These are phyloP conservation scores for Plasmopara halstedii DNA, from an alignment of 352 stramenopile genomes.

Conservation along the genomic window DNA sequence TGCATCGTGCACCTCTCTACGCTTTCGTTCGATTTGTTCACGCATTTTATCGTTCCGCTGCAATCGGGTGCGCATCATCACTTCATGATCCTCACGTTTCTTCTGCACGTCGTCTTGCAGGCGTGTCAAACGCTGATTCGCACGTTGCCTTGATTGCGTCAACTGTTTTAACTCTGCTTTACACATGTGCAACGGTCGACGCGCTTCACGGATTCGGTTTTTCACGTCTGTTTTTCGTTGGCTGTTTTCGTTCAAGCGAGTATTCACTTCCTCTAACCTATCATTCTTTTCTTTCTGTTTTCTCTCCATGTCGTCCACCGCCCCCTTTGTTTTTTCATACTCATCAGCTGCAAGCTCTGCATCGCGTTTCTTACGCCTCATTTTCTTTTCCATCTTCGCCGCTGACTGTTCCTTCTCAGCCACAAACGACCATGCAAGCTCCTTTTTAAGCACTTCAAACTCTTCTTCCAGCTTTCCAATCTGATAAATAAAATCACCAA, in stretches of 20 bases:
- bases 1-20: constrained; percentile 17
- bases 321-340: constrained; percentile 22
- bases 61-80: constrained; percentile 33
- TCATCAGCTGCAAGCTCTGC: constrained; percentile 27
- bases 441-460: constrained; percentile 50
- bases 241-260: constrained; percentile 21
- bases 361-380: constrained; percentile 29
- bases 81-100: constrained; percentile 36
- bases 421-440: constrained; percentile 70
- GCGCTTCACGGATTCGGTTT: constrained; percentile 41
- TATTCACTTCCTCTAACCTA: constrained; percentile 31
- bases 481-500: constrained; percentile 10
- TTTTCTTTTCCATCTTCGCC: constrained; percentile 38
- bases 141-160: constrained; percentile 26
- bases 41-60: constrained; percentile 37
- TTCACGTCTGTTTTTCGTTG: constrained; percentile 28
- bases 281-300: constrained; percentile 54
- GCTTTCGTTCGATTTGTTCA: constrained; percentile 34
- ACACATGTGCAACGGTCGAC: constrained; percentile 40
- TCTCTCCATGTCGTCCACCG: constrained; percentile 32
- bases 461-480: constrained; percentile 57
- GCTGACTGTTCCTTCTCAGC: constrained; percentile 43
- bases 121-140: constrained; percentile 29
- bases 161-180: constrained; percentile 51
- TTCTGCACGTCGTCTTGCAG: constrained; percentile 36